Conservation (phyloP, 2,329 filamentous ascomycete species). For the Apiospora rasikravindrae region DNA sequence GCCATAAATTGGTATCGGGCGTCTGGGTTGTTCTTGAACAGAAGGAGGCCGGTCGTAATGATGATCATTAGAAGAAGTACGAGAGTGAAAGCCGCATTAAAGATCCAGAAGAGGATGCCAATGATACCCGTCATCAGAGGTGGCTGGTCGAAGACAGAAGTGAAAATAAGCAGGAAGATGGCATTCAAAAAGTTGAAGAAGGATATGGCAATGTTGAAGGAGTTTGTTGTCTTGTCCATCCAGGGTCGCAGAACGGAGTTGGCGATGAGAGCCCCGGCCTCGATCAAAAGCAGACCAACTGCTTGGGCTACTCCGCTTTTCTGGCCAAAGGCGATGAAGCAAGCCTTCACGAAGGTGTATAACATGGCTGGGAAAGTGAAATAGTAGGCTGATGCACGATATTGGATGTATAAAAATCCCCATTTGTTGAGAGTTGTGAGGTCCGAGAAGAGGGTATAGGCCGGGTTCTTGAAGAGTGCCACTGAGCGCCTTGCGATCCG, state of each 20-base stretch:
- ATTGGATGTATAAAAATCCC: constrained; percentile 97
- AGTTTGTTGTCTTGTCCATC: constrained; percentile 99
- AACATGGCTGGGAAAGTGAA: constrained; percentile 81
- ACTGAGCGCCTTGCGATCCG: constrained; percentile 87
- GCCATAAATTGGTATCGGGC: constrained; percentile 95
- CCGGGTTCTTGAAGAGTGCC: constrained; percentile 91
- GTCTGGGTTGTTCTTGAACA: constrained; percentile 93
- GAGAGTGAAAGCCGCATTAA: constrained; percentile 83
- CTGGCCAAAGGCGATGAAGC: constrained; percentile 87
- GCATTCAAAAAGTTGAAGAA: constrained; percentile 90
- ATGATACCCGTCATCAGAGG: constrained; percentile 84
- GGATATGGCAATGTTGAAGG: constrained; percentile 92
- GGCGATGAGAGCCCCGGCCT: constrained; percentile 76
- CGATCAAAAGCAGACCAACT: constrained; percentile 81
- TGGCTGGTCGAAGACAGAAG: constrained; percentile 83
- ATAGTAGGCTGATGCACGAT: constrained; percentile 94
- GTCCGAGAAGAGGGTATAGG: constrained; percentile 96
- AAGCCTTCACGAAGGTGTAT: constrained; percentile 84
- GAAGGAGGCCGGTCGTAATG: constrained; percentile 72
- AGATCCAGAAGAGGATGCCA: constrained; percentile 86
- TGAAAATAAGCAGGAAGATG: constrained; percentile 89
- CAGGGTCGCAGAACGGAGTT: constrained; percentile 85
- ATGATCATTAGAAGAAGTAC: constrained; percentile 84
- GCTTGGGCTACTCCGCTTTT: constrained; percentile 74
- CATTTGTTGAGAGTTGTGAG: constrained; percentile 95